Evolutionary conservation across 305 asterid genomes (phyloP), one percentile per base, ranked within the genome.

Genomic region (Fraxinus dipetala): DNA sequence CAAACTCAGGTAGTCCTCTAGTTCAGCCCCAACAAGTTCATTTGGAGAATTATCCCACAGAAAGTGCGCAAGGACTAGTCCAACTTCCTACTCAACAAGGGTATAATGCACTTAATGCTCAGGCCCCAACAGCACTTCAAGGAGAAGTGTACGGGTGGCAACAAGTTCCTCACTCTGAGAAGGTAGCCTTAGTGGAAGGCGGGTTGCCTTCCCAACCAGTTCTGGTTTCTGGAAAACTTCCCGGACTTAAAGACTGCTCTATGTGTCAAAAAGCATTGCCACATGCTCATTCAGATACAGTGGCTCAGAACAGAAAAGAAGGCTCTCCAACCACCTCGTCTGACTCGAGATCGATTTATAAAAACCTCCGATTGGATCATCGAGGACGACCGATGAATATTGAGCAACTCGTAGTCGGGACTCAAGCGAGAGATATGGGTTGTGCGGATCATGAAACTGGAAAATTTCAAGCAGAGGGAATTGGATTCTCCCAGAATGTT

Each of bases 251-350:
- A 74, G 97, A 91, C 83, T 94, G 99, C 86, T 84, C 82, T 26
- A 87, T 96, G 98, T 94, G 99, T 84, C 97, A 93, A 85, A 96
- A 93, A 87, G 91, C 92, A 78, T 82, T 96, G 86, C 99, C 99
- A 34, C 99, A 96, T 91, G 98, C 98, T 87, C 99, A 96, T 84
- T 96, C 99, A 26, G 98, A 96, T 83, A 87, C 97, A 54, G 48
- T 89, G 59, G 97, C 92, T 78, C 96, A 89, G 79, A 93, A 90
- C 73, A 88, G 81, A 48, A 90, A 84, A 79, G 94, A 85, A 61
- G 87, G 85, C 89, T 89, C 93, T 78, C 83, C 87, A 35, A 86
- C 91, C 85, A 74, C 83, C 35, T 16, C 80, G 30, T 54, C 93
- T 34, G 95, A 92, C 54, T 78, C 87, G 59, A 89, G 85, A 82